Evolutionary conservation across 1,139 yeast genomes (phyloP).

Genomic region (Suhomyces bribrorum): DNA sequence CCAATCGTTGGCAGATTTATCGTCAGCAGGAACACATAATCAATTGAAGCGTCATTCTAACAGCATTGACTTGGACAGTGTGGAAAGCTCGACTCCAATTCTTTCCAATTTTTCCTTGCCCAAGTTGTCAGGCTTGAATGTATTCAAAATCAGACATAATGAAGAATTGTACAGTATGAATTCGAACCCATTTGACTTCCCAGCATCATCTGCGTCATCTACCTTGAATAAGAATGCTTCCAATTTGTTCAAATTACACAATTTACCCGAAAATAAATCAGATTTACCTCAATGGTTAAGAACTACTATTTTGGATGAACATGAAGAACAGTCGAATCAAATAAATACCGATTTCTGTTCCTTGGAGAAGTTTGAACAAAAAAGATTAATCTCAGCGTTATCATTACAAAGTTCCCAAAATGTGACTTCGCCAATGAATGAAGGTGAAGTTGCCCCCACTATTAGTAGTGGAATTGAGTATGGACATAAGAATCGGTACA

Average conservation of each 20-base stretch:
- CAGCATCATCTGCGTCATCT: slow-evolving; percentile 9
- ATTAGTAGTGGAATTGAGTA: slow-evolving; percentile 64
- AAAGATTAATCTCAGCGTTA: slow-evolving; percentile 34
- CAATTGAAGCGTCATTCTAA: slow-evolving; percentile 10
- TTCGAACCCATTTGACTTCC: slow-evolving; percentile 23
- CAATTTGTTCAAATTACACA: slow-evolving; percentile 19
- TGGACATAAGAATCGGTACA: slow-evolving; percentile 76
- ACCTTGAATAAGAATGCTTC: slow-evolving; percentile 19
- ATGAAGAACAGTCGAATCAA: slow-evolving; percentile 23
- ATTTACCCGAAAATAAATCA: slow-evolving; percentile 15
- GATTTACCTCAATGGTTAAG: slow-evolving; percentile 38
- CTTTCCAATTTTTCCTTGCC: slow-evolving; percentile 34
- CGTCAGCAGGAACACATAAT: slow-evolving; percentile 4
- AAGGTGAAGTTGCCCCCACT: slow-evolving; percentile 22
- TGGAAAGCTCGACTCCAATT: slow-evolving; percentile 27
- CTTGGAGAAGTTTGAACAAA: slow-evolving; percentile 34
- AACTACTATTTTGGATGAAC: slow-evolving; percentile 26
- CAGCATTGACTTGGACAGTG: slow-evolving; percentile 9
- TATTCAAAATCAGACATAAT: slow-evolving; percentile 41
- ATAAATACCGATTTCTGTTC: slow-evolving; percentile 29
- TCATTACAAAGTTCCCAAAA: slow-evolving; percentile 17
- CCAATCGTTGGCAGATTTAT: slow-evolving; percentile 7
- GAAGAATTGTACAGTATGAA: slow-evolving; percentile 32
- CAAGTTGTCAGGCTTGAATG: slow-evolving; percentile 16
- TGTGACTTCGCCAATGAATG: slow-evolving; percentile 11